Percentiles rank a stretch among this genome's conserved stretches.
These are phyloP conservation scores for Pelargonium fulgidum DNA, from an alignment of 441 rosid genomes.

Conservation along the genomic window DNA sequence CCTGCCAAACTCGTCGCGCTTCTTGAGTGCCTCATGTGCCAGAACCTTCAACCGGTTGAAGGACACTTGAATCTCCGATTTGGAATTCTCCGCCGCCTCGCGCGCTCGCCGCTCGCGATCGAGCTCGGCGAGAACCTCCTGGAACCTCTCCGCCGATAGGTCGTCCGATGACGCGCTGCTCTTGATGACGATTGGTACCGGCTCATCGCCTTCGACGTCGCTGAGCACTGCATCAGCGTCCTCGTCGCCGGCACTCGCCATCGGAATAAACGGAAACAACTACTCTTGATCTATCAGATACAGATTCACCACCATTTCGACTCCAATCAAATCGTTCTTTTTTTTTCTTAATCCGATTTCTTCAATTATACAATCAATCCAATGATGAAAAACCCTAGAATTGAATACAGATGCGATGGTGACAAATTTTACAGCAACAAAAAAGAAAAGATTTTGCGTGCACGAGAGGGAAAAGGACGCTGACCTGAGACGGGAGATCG, in stretches of 20 bases:
- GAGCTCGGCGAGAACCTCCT: slow-evolving; percentile 60
- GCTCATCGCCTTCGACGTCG: slow-evolving; percentile 75
- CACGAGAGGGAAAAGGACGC: background rate
- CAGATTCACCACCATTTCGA: background rate
- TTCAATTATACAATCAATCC: background rate
- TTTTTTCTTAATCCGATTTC: background rate
- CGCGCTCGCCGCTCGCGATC: slow-evolving; percentile 78
- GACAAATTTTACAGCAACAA: slow-evolving; percentile 2
- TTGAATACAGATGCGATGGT: background rate
- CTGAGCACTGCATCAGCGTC: slow-evolving; percentile 72
- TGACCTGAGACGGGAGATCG: background rate
- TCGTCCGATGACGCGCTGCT: slow-evolving; percentile 36
- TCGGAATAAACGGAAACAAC: slow-evolving; percentile 10
- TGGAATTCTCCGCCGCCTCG: slow-evolving; percentile 55
- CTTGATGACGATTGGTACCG: slow-evolving; percentile 35
- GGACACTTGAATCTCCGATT: slow-evolving; percentile 52
- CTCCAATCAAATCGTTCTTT: slow-evolving; percentile 1
- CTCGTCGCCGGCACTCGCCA: slow-evolving; percentile 50
- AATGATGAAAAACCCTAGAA: slow-evolving; percentile 1
- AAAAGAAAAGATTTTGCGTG: background rate
- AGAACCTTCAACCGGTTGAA: slow-evolving; percentile 60
- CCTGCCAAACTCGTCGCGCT: slow-evolving; percentile 62
- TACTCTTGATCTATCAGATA: slow-evolving; percentile 1
- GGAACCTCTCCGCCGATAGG: slow-evolving; percentile 39
- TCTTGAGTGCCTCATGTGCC: slow-evolving; percentile 70